phyloP scores from a whole-genome alignment of 352 stramenopile species.

The Ochromonadaceae sp. region DNA sequence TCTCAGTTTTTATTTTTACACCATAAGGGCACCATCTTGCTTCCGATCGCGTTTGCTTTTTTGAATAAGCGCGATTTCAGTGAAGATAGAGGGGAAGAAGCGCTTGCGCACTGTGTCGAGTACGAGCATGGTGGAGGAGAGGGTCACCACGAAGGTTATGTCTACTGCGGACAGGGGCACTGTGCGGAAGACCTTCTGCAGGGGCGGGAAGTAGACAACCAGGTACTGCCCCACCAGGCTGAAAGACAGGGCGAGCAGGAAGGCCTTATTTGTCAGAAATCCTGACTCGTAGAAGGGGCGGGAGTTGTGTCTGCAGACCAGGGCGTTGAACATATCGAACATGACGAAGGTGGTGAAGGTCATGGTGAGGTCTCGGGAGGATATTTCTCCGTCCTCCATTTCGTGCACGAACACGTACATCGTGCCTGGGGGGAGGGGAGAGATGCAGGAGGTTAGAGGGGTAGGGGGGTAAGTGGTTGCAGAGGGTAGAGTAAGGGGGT shows the following conservation, averaged over 20 bases:
- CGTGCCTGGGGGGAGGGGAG: slow-evolving; percentile 33
- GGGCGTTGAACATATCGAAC: slow-evolving; percentile 95
- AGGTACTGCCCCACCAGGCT: slow-evolving; percentile 80
- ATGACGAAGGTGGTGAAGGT: slow-evolving; percentile 97
- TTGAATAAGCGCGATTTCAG: slow-evolving; percentile 14
- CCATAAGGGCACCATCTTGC: too few species aligned
- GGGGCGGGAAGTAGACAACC: slow-evolving; percentile 84
- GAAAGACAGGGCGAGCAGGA: slow-evolving; percentile 72
- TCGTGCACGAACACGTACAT: slow-evolving; percentile 65
- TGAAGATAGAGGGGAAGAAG: slow-evolving; percentile 24
- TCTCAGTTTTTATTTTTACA: too few species aligned
- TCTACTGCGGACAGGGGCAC: slow-evolving; percentile 75
- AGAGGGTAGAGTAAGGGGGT: not conserved
- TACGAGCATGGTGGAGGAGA: slow-evolving; percentile 76
- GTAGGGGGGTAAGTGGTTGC: not conserved
- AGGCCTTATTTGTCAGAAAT: slow-evolving; percentile 76
- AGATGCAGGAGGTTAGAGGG: not conserved
- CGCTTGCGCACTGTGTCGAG: slow-evolving; percentile 83
- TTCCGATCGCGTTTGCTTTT: too few species aligned
- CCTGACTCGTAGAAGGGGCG: slow-evolving; percentile 78
- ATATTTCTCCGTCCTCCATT: slow-evolving; percentile 67
- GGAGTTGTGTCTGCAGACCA: slow-evolving; percentile 81
- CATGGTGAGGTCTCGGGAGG: slow-evolving; percentile 84
- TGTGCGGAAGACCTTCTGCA: slow-evolving; percentile 91
- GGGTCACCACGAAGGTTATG: slow-evolving; percentile 69